A percentile compares a stretch with the other conserved stretches of the same genome.
phyloP scores from a whole-genome alignment of 2,329 filamentous ascomycete species.

The Talaromyces albobiverticillius region DNA sequence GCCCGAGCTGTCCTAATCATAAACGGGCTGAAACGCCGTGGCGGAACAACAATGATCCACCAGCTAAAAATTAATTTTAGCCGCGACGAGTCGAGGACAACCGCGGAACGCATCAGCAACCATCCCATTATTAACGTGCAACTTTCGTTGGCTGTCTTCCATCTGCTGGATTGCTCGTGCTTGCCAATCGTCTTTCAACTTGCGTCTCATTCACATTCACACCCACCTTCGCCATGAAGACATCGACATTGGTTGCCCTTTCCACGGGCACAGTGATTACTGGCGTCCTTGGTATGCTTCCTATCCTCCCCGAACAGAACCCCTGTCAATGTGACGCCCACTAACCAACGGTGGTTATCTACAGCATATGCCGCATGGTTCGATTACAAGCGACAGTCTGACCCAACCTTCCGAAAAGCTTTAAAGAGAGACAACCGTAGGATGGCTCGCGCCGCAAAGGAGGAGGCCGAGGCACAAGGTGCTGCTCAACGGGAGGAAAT shows the following conservation, averaged over 20 bases:
- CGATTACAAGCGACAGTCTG: constrained; percentile 62
- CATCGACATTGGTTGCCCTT: constrained; percentile 57
- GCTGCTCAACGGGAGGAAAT: constrained; percentile 61
- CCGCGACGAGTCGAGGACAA: neutral
- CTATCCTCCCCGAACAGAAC: neutral
- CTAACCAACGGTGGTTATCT: neutral
- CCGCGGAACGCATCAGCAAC: constrained; percentile 2
- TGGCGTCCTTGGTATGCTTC: constrained; percentile 51
- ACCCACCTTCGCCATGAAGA: constrained; percentile 44
- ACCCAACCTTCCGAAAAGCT: constrained; percentile 60
- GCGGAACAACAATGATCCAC: constrained; percentile 37
- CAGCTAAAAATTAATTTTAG: constrained; percentile 17
- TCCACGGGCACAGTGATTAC: constrained; percentile 58
- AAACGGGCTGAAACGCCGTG: constrained; percentile 28
- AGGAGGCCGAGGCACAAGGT: constrained; percentile 47
- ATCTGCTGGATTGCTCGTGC: neutral
- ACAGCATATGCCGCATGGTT: constrained; percentile 65
- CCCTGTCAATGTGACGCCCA: neutral
- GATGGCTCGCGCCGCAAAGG: constrained; percentile 46
- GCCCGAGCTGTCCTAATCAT: constrained; percentile 13
- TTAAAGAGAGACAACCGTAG: constrained; percentile 51
- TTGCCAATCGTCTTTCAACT: neutral
- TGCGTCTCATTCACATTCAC: neutral
- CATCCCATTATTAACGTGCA: neutral
- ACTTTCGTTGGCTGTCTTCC: neutral